Evolutionary conservation across 2,329 filamentous ascomycete genomes (phyloP).

Genomic region (Beauveria sp.): DNA sequence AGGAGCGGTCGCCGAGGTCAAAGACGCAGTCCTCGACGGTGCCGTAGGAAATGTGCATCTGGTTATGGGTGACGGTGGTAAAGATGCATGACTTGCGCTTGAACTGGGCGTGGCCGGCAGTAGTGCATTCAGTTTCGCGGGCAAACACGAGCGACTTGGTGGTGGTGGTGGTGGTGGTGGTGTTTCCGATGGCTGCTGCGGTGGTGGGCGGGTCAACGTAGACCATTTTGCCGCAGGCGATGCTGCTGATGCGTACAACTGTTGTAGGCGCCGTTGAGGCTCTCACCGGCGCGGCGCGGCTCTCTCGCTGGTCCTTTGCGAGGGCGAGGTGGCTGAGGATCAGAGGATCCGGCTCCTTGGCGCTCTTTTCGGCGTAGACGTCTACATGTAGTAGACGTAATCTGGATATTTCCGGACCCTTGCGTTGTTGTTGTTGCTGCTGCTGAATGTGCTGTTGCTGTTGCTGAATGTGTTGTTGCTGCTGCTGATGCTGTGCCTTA

Average conservation of each 20-base stretch:
- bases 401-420: conserved; percentile 18
- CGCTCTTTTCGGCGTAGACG: conserved; percentile 28
- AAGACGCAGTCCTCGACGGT: conserved; percentile 39
- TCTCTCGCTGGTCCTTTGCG: conserved; percentile 18
- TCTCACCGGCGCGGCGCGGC: not conserved
- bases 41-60: conserved; percentile 42
- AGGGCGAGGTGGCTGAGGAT: conserved; percentile 20
- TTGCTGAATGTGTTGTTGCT: too few species aligned
- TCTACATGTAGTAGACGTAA: conserved; percentile 23
- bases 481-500: not conserved
- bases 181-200: too few species aligned
- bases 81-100: conserved; percentile 35
- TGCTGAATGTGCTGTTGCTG: not conserved
- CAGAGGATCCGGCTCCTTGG: conserved; percentile 20
- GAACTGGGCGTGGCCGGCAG: conserved; percentile 33
- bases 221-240: conserved; percentile 42
- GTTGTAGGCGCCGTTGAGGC: conserved; percentile 1
- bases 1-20: conserved; percentile 25
- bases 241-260: conserved; percentile 9
- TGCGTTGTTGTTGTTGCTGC: not conserved
- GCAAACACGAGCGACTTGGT: conserved; percentile 33
- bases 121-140: conserved; percentile 31
- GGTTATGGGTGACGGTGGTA: conserved; percentile 18
- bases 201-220: conserved; percentile 16
- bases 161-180: not conserved